Base-by-base conservation (phyloP, 306 rosid genomes). In the Trifolium dubium region DNA sequence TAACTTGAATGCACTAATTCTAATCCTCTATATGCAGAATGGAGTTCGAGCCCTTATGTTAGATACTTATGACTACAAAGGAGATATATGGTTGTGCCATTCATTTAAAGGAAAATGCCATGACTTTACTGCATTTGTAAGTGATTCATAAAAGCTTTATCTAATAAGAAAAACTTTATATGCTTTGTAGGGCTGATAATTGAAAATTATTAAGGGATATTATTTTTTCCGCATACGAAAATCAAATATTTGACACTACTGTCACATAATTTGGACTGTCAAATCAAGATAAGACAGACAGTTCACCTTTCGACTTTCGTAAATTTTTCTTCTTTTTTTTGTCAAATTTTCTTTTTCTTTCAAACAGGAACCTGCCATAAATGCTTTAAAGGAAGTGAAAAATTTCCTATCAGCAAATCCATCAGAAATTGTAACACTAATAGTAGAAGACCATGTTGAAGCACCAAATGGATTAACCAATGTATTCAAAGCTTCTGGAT, bases 41-140 rank as follows among this genome's bases (percentile, higher is more conserved):
- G 97, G 97, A 10, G 93, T 86, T 71, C 67, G 97, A 37, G 90
- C 79, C 10, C 80, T 92, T 12, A 86, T 89, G 92, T 77, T 92
- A 7, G 97, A 88, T 75, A 86, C 94, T 1, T 92, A 92, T 75
- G 97, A 89, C 43, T 92, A 77, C 47, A 44, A 83, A 32, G 91
- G 89, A 51, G 90, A 82, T 28, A 74, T 92, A 3, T 92, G 97
- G 96, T 44, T 37, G 40, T 37, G 40, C 40, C 40, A 37, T 37
- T 37, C 40, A 37, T 37, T 37, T 37, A 37, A 37, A 37, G 40
- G 40, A 37, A 37, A 37, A 2, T 37, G 40, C 40, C 40, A 37
- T 37, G 40, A 37, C 40, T 37, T 37, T 6, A 37, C 40, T 37
- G 88, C 83, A 15, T 84, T 68, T 84, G 88, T 84, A 69, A 73